phyloP scores from a whole-genome alignment of 495 filamentous ascomycete genomes.

The Parathielavia appendiculata region DNA sequence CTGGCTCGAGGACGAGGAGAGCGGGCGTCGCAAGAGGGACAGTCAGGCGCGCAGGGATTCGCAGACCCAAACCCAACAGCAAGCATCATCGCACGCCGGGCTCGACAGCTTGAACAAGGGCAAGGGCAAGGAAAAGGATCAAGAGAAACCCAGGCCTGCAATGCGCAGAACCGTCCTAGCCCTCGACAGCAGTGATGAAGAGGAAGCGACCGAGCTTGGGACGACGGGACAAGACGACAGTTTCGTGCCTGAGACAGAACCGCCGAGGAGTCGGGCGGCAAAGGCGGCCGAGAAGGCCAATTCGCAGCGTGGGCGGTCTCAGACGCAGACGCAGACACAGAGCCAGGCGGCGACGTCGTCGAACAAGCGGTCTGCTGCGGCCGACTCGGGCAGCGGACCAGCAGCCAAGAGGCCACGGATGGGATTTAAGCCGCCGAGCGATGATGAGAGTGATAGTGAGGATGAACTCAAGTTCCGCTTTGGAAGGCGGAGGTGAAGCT shows the following conservation, averaged over 20 bases:
- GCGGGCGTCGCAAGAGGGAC: conserved; percentile 27
- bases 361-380: conserved; percentile 26
- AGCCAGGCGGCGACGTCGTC: conserved; percentile 33
- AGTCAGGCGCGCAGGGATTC: conserved; percentile 25
- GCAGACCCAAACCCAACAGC: conserved; percentile 21
- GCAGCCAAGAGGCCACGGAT: conserved; percentile 43
- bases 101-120: background rate
- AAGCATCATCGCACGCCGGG: background rate
- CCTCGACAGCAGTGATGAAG: conserved; percentile 41
- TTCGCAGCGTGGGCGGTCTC: conserved; percentile 18
- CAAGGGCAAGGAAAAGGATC: conserved; percentile 8
- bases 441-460: conserved; percentile 43
- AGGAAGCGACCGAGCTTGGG: conserved; percentile 13
- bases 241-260: conserved; percentile 18
- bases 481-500: conserved; percentile 27
- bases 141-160: background rate
- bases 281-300: conserved; percentile 32
- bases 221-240: background rate
- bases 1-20: conserved; percentile 54
- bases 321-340: conserved; percentile 30
- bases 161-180: conserved; percentile 22
- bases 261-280: conserved; percentile 25
- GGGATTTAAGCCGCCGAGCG: conserved; percentile 31
- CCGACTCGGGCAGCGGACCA: conserved; percentile 28
- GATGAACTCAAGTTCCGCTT: conserved; percentile 52